Evolutionary conservation across 192 early-diverging fungal species (phyloP).

Genomic region (Coemansia sp.): DNA sequence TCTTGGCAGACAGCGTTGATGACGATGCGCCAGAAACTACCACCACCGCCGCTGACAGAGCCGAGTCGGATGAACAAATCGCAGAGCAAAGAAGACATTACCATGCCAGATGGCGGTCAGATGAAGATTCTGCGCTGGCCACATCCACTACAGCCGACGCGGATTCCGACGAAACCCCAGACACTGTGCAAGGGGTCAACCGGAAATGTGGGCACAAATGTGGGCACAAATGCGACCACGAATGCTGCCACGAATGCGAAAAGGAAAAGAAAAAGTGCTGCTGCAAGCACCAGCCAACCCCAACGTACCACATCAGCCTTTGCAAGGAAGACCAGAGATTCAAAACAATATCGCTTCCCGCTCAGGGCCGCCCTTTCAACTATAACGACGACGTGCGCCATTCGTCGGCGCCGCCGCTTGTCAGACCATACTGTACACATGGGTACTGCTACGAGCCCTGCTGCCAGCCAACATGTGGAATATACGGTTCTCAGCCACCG

Average conservation of each 20-base stretch:
- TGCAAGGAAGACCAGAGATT: conserved; percentile 24
- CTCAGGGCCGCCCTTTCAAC: conserved; percentile 33
- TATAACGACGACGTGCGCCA: conserved; percentile 27
- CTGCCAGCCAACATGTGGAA: conserved; percentile 30
- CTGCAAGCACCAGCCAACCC: conserved; percentile 22
- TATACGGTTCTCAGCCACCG: conserved; percentile 17
- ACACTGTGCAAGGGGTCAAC: conserved; percentile 11
- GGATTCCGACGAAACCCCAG: not conserved
- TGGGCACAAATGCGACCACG: not conserved
- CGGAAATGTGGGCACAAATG: conserved; percentile 6
- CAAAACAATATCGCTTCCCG: conserved; percentile 49
- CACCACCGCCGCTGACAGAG: not conserved
- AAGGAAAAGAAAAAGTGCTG: conserved; percentile 22
- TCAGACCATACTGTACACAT: conserved; percentile 19
- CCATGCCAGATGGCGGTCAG: not conserved
- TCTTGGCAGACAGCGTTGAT: conserved; percentile 1
- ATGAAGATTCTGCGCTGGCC: not conserved
- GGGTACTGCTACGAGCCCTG: conserved; percentile 41
- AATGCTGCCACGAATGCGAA: not conserved
- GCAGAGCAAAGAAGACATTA: not conserved
- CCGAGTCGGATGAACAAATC: not conserved
- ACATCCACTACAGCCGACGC: conserved; percentile 10
- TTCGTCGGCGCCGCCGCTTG: conserved; percentile 18
- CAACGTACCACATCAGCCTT: conserved; percentile 46
- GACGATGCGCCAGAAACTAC: not conserved